Conservation (phyloP, 1,284 basidiomycete genomes). For the Ustilago tritici region DNA sequence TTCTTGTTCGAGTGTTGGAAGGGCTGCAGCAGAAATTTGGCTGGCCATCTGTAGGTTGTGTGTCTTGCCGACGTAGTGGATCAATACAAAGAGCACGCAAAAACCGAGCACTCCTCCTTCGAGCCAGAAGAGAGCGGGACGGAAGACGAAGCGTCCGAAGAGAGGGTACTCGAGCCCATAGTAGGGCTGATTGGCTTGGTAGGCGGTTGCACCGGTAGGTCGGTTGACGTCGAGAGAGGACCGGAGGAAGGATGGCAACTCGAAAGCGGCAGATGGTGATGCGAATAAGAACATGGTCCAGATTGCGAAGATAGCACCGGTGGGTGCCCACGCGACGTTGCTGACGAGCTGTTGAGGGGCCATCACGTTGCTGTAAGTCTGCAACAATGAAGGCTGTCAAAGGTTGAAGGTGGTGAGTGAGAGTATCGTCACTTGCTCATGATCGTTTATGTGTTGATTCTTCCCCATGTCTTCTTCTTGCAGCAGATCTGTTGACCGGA, state of each 20-base stretch:
- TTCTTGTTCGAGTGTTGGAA: conserved; percentile 51
- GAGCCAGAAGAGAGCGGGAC: conserved; percentile 52
- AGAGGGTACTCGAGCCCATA: conserved; percentile 42
- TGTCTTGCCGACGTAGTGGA: conserved; percentile 55
- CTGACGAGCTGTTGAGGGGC: conserved; percentile 14
- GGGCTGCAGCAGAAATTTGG: conserved; percentile 41
- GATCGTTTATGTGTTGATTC: background rate
- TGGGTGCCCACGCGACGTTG: conserved; percentile 11
- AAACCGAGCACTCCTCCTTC: conserved; percentile 53
- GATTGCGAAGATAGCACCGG: conserved; percentile 40
- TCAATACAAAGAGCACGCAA: conserved; percentile 51
- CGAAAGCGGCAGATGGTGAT: conserved; percentile 35
- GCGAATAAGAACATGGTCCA: conserved; percentile 49
- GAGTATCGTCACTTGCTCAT: background rate
- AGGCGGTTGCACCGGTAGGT: conserved; percentile 41
- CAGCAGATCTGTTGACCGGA: conserved; percentile 16
- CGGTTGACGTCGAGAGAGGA: conserved; percentile 12
- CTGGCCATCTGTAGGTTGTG: conserved; percentile 52
- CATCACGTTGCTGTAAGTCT: conserved; percentile 7
- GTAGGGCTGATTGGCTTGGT: conserved; percentile 49
- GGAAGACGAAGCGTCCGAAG: conserved; percentile 43
- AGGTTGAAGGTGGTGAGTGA: background rate
- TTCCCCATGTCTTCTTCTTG: conserved; percentile 4
- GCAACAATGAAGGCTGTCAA: background rate
- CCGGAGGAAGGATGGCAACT: conserved; percentile 38